Base-by-base conservation (phyloP, 2,329 filamentous ascomycete species). In the Colletotrichum musicola region DNA sequence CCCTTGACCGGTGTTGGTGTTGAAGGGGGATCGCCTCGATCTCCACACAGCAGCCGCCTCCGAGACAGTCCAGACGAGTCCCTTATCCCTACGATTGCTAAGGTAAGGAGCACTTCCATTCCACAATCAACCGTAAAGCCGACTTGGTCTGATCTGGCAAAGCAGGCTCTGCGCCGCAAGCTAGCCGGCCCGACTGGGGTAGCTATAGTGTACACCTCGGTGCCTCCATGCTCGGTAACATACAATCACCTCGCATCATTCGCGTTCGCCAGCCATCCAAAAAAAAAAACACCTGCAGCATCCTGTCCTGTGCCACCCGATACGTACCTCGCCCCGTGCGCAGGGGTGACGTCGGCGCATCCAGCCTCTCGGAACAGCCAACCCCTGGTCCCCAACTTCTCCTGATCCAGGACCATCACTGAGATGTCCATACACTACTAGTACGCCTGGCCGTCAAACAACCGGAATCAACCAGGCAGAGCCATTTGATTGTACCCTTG, bases 291-390 rank as follows among this genome's bases (percentile, higher is more conserved):
- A 14, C 5, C 40, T 14, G 16, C 40, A 42, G 13, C 40, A 14
- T n/a, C 40, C 16, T 42, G 16, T n/a, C 16, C 40, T 13, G 40
- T 42, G 40, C 40, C 40, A 14, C 40, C 4, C 5, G 40, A 14
- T 42, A 42, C 40, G 46, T 49, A 49, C 46, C 46, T 22, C 16
- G 16, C 55, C 18, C 18, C 25, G 30, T 51, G 20, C 61, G 49
- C 62, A 60, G 54, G 65, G 65, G 35, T 68, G 50, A 60, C 42
- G 55, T 65, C 62, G 49, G 42, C 44, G 47, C 47, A 65, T 55
- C 65, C 65, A 68, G 62, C 55, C 51, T 54, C 40, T 65, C 62
- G 62, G 65, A 60, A 60, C 16, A 51, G 30, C 47, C 47, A 55
- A 54, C 30, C 59, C 27, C 16, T 30, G 20, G 30, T 49, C 54